phyloP scores from a whole-genome alignment of 805 yeast genomes.

The Metschnikowia amazonensis region DNA sequence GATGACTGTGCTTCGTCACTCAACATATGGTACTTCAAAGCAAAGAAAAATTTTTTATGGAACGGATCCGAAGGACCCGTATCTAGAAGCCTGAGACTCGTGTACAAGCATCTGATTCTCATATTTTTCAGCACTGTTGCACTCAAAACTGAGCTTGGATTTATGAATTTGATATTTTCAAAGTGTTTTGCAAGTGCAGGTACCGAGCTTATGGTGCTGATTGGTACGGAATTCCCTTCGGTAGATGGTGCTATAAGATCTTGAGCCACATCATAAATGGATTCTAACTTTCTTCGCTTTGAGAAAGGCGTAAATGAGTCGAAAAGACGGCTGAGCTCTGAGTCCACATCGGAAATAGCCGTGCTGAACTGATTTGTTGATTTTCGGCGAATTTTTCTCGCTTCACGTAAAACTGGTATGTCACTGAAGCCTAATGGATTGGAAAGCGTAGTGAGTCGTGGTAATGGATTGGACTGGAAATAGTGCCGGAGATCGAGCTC shows the following conservation, averaged over 20 bases:
- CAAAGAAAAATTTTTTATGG: slow-evolving; percentile 9
- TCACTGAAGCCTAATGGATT: not conserved
- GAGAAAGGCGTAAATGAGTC: not conserved
- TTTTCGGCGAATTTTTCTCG: not conserved
- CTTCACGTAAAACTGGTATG: not conserved
- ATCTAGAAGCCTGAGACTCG: slow-evolving; percentile 9
- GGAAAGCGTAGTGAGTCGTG: not conserved
- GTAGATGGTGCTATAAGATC: not conserved
- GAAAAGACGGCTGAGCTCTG: not conserved
- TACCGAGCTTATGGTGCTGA: slow-evolving; percentile 19
- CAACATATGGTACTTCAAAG: slow-evolving; percentile 10
- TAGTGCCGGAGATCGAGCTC: slow-evolving; percentile 3
- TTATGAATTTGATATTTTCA: slow-evolving; percentile 18
- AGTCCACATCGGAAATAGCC: slow-evolving; percentile 4
- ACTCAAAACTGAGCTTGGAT: slow-evolving; percentile 15
- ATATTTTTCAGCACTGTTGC: not conserved
- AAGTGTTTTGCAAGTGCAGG: slow-evolving; percentile 17
- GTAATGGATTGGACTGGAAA: not conserved
- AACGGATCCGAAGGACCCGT: slow-evolving; percentile 6
- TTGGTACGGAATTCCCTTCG: slow-evolving; percentile 4
- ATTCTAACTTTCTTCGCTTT: not conserved
- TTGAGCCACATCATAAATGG: not conserved
- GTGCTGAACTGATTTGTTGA: not conserved
- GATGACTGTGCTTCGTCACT: slow-evolving; percentile 8
- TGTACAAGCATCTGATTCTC: slow-evolving; percentile 7